Base-by-base conservation (phyloP, 1,284 basidiomycete genomes). In the Golubevia pallescens region DNA sequence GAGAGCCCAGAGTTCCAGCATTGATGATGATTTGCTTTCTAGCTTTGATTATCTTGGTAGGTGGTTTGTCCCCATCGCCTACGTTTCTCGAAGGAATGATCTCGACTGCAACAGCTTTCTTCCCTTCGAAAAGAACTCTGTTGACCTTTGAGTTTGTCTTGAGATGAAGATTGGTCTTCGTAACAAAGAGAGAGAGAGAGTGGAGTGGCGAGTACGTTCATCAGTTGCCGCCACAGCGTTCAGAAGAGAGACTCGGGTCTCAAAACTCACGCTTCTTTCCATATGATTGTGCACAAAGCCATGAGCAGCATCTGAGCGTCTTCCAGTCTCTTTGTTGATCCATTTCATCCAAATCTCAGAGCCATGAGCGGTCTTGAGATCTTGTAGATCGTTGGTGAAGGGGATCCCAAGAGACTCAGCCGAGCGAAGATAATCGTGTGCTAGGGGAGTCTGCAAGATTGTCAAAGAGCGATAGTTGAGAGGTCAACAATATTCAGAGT, bases 331-430 rank as follows among this genome's bases (percentile, higher is more conserved):
- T 69, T 90, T 88, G 86, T 91, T 91, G 87, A 92, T 90, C 77
- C 91, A 92, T 80, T 92, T 92, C 55, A 90, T 90, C 91, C 91
- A 91, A 65, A 91, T 90, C 81, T 91, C 91, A 61, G 90, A 88
- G 19, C 87, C 90, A 70, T 91, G 89, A n/a, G 88, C 81, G 48
- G 90, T 90, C 63, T 87, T 85, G 57, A 90, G 87, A 48, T 58
- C 66, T 28, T 67, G 65, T 14, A 57, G 84, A 88, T 60, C 84
- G 90, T 90, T 90, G 84, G 89, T 91, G 86, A 88, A 91, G 0
- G 90, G 91, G 61, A 92, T 85, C 28, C 90, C 91, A 57, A 91
- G 79, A 16, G 90, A 86, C 71, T 91, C 90, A 10, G 89, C 81
- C 7, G 90, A 90, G 55, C 91, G 87, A 65, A 92, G 79, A 87